Evolutionary conservation across 2,329 filamentous ascomycete species (phyloP), one percentile per base, ranked within the genome.

Genomic region (Penicillium polonicum): DNA sequence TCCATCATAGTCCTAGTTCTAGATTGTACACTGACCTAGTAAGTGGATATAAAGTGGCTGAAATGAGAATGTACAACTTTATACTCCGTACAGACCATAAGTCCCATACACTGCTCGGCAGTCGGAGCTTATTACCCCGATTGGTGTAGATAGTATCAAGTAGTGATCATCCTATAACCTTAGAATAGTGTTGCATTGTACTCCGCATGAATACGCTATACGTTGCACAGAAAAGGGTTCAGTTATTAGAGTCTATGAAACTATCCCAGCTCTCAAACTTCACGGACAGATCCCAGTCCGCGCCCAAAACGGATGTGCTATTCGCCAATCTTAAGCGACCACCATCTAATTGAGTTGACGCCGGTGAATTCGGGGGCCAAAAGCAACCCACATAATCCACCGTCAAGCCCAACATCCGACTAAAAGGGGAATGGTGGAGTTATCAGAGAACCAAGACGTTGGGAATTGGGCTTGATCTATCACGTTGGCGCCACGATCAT

Each of bases 401-500:
- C 27, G n/a, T 23, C 17, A 42, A 42, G 13, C 27, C 44, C 19
- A 54, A n/a, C 9, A 35, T 21, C 45, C 19, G 27, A 10, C 6
- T 25, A 9, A 23, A 31, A 23, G 2, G 29, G 19, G 19, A 19
- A 19, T 21, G 23, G 53, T 23, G 53, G 39, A 52, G 35, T 23
- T 10, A 4, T 38, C 19, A 31, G 21, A 46, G 33, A 52, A 38
- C 21, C 29, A 48, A 36, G 43, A 21, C 36, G 33, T 38, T 48
- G 42, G 50, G 29, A 57, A 54, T 44, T 58, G 44, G 44, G 29
- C 43, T 48, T 58, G 36, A 58, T 58, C 55, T 55, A 38, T 54
- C 55, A 57, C 29, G 29, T 38, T 39, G 38, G 43, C 44, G 29
- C 54, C 29, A 56, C 33, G 39, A 52, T 54, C 51, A 49, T 49